Percentiles rank a stretch among this genome's conserved stretches.
phyloP scores from a whole-genome alignment of 83 land plant species.

The Larix sibirica region DNA sequence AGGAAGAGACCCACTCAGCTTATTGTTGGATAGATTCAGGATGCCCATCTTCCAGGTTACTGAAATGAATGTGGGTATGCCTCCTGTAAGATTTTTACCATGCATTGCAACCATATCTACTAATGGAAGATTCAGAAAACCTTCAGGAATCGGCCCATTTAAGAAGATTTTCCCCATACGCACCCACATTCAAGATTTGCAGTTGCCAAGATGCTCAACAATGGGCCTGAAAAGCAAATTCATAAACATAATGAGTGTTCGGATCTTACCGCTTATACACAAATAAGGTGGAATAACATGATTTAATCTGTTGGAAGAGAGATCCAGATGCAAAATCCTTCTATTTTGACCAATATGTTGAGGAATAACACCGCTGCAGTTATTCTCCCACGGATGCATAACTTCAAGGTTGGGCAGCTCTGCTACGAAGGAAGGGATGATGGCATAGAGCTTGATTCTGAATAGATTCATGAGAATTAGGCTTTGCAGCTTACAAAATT shows the following conservation, averaged over 20 bases:
- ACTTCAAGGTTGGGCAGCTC: conserved; percentile 54
- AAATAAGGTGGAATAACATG: conserved; percentile 63
- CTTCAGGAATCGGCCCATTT: conserved; percentile 65
- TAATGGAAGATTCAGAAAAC: conserved; percentile 53
- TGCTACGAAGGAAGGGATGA: conserved; percentile 51
- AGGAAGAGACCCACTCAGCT: conserved; percentile 50
- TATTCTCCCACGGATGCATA: conserved; percentile 63
- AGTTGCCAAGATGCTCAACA: conserved; percentile 52
- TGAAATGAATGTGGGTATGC: background rate
- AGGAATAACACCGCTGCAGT: conserved; percentile 72
- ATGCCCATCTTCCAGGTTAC: conserved; percentile 34
- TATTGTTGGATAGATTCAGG: conserved; percentile 45
- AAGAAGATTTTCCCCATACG: conserved; percentile 62
- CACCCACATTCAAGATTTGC: conserved; percentile 50
- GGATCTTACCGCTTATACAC: conserved; percentile 39
- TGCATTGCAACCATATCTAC: conserved; percentile 58
- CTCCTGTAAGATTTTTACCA: conserved; percentile 61
- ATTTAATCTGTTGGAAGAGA: conserved; percentile 73
- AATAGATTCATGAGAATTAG: conserved; percentile 63
- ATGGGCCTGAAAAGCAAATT: conserved; percentile 73
- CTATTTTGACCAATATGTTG: conserved; percentile 44
- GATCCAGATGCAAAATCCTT: conserved; percentile 52
- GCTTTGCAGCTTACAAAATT: conserved; percentile 28
- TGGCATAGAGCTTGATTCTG: conserved; percentile 61
- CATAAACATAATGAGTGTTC: conserved; percentile 46